Evolutionary conservation across 441 rosid species (phyloP).

Genomic region (Aleurites moluccanus): DNA sequence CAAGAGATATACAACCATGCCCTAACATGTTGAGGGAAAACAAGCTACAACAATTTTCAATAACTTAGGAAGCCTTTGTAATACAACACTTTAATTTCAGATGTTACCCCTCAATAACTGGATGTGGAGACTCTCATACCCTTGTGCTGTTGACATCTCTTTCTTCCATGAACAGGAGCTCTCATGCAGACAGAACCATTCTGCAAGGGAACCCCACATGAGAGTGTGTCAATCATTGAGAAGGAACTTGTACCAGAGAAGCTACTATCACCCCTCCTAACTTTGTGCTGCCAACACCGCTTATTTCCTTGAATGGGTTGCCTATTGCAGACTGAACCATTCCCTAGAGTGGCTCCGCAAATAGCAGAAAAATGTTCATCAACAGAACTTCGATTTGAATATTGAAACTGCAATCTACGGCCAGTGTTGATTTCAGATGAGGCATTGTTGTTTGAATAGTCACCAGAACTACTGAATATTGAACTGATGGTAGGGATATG

Average conservation of each 20-base stretch:
- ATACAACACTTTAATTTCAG: not conserved
- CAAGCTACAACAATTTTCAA: not conserved
- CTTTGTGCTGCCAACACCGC: slow-evolving; percentile 41
- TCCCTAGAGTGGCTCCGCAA: slow-evolving; percentile 31
- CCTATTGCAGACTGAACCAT: slow-evolving; percentile 39
- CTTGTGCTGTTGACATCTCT: slow-evolving; percentile 38
- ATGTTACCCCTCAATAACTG: not conserved
- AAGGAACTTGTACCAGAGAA: not conserved
- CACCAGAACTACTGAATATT: slow-evolving; percentile 5
- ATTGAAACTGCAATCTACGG: not conserved
- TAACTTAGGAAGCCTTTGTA: not conserved
- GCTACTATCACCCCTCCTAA: slow-evolving; percentile 13
- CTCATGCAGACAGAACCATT: slow-evolving; percentile 36
- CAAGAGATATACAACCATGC: not conserved
- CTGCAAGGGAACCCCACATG: slow-evolving; percentile 38
- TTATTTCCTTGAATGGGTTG: slow-evolving; percentile 26
- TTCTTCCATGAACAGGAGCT: slow-evolving; percentile 31
- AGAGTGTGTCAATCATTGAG: not conserved
- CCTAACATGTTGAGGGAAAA: not conserved
- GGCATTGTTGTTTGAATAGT: not conserved
- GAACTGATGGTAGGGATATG: not conserved
- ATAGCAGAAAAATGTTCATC: not conserved
- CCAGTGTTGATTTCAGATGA: not conserved
- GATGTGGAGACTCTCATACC: slow-evolving; percentile 28
- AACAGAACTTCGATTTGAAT: not conserved